Conservation (phyloP, 2,329 filamentous ascomycete species). For the Xylaria sp. region DNA sequence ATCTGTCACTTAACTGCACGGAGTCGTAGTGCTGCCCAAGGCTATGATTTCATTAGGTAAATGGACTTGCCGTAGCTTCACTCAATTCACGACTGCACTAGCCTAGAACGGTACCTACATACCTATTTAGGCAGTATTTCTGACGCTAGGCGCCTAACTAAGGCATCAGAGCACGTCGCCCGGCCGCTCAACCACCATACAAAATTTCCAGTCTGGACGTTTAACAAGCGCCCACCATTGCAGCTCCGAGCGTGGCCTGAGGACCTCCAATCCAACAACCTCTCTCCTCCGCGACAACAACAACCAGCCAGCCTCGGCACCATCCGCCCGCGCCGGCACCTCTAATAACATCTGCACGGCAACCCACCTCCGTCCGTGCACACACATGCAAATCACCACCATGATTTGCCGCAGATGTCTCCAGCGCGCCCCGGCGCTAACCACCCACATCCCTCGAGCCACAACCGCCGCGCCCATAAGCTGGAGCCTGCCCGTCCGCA, state of each 20-base stretch:
- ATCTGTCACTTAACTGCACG: no score
- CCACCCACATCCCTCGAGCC: slow-evolving; percentile 20
- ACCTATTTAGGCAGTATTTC: background rate
- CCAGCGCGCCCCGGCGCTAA: slow-evolving; percentile 38
- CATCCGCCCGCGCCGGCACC: background rate
- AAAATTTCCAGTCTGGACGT: slow-evolving; percentile 31
- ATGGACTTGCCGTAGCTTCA: no score
- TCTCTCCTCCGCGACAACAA: background rate
- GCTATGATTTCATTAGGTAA: no score
- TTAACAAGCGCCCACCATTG: background rate
- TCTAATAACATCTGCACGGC: background rate
- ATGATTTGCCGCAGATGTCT: slow-evolving; percentile 48
- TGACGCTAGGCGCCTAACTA: background rate
- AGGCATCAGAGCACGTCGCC: slow-evolving; percentile 24
- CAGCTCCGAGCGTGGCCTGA: background rate
- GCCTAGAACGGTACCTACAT: background rate
- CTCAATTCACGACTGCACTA: background rate
- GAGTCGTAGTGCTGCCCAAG: no score
- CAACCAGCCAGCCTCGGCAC: background rate
- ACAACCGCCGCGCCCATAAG: slow-evolving; percentile 13
- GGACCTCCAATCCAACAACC: background rate
- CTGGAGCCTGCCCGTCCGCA: slow-evolving; percentile 22
- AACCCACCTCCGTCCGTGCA: background rate
- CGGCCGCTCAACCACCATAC: slow-evolving; percentile 21
- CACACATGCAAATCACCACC: slow-evolving; percentile 1